A percentile compares a stretch with the other conserved stretches of the same genome.
These are phyloP conservation scores for Neocucurbitaria cava DNA, from an alignment of 2,329 filamentous ascomycete species.

Conservation along the genomic window DNA sequence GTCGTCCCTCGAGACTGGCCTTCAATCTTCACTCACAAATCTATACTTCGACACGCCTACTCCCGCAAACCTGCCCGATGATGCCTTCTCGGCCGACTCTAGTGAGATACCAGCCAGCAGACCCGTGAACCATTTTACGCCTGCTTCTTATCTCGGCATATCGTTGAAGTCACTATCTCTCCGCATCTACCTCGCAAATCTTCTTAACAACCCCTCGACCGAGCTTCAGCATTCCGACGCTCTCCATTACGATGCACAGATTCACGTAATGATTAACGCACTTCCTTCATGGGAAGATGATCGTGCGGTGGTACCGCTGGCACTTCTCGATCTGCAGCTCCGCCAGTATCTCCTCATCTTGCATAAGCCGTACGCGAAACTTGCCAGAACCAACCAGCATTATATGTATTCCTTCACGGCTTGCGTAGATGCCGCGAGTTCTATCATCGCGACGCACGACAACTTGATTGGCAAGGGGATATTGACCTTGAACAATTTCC, in stretches of 20 bases:
- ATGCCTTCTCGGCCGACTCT: conserved; percentile 49
- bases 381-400: conserved; percentile 31
- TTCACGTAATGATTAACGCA: conserved; percentile 28
- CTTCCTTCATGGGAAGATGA: conserved; percentile 35
- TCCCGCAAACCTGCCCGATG: conserved; percentile 60
- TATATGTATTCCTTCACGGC: conserved; percentile 43
- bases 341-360: conserved; percentile 45
- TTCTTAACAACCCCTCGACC: conserved; percentile 42
- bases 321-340: conserved; percentile 41
- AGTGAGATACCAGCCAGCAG: conserved; percentile 30
- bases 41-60: conserved; percentile 58
- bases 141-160: conserved; percentile 35
- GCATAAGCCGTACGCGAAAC: conserved; percentile 42
- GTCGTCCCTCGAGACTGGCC: conserved; percentile 61
- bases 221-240: conserved; percentile 41
- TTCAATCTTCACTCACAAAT: conserved; percentile 53
- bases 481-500: conserved; percentile 31
- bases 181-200: conserved; percentile 39
- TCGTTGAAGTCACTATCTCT: conserved; percentile 38
- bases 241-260: conserved; percentile 41
- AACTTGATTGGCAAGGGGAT: conserved; percentile 27
- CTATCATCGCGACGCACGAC: conserved; percentile 33
- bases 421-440: conserved; percentile 36
- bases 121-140: conserved; percentile 38
- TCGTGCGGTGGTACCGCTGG: conserved; percentile 21